Base-by-base conservation (phyloP, 1,284 basidiomycete genomes). In the Sanghuangporus weigelae region DNA sequence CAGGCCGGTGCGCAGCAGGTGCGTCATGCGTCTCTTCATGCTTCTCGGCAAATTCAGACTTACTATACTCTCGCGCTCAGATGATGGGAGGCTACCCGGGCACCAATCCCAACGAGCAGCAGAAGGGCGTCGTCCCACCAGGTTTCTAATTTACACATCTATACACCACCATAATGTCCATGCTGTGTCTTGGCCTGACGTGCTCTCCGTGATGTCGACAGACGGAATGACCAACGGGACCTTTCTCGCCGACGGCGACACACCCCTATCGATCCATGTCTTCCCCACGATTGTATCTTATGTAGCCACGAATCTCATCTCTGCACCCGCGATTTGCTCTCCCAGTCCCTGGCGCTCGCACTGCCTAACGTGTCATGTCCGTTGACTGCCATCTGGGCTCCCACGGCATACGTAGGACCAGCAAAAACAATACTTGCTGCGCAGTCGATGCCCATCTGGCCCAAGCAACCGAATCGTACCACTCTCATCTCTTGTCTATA, bases 1-100 rank as follows among this genome's bases (percentile, higher is more conserved):
- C 94, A 95, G 75, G 89, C 93, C 72, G 95, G 95, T 46, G 89
- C 89, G 19, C 93, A 96, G 77, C 90, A 92, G 84, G 93, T 93
- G 66, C 67, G 84, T 82, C 40, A 14, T 49, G 44, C 48, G 54
- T 53, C 56, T 60, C 56, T 64, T 63, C 62, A 31, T 26, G 51
- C 56, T 53, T 40, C 40, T 64, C 62, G 67, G 44, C 61, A 66
- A 63, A 62, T 60, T 57, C 66, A 62, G 49, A 54, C 63, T 64
- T 63, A 23, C 65, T 63, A 49, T 66, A 48, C 56, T 62, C 60
- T 19, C 54, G 46, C 68, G 54, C 65, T 50, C 71, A 91, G 89
- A 89, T 92, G 87, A 79, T 90, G 56, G 70, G 72, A 66, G 75
- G 81, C 35, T 86, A 86, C 70, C 78, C 76, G 49, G 77, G 74